A percentile compares a stretch with the other conserved stretches of the same genome.
Evolutionary conservation across 2,329 filamentous ascomycete genomes (phyloP).

Genomic region (Fusarium euwallaceae): DNA sequence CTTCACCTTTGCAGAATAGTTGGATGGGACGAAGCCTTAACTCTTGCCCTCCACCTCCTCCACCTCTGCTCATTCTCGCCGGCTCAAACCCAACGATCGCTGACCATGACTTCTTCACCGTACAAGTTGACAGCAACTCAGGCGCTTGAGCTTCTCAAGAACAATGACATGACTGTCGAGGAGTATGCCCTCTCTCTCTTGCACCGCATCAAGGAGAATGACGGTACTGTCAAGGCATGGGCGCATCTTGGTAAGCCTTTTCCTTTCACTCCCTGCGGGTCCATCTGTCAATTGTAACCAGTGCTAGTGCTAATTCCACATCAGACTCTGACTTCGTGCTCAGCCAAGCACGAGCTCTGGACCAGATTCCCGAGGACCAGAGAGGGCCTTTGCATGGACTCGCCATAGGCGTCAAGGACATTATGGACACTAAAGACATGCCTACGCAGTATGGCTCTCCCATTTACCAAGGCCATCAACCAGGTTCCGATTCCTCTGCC

Average conservation of each 20-base stretch:
- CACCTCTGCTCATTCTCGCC: neutral
- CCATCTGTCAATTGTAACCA: neutral
- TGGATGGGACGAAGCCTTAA: neutral
- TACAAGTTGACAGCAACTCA: neutral
- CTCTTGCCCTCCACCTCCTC: neutral
- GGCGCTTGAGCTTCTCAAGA: neutral
- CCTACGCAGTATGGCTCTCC: conserved; percentile 67
- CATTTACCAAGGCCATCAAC: conserved; percentile 61
- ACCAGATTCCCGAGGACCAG: neutral
- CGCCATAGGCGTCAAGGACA: conserved; percentile 26
- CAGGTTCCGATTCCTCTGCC: conserved; percentile 63
- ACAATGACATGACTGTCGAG: conserved; percentile 36
- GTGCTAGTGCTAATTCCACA: neutral
- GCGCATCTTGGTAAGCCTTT: neutral
- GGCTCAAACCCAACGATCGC: neutral
- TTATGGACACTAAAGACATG: conserved; percentile 50
- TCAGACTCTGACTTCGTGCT: conserved; percentile 7
- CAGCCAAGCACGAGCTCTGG: conserved; percentile 6
- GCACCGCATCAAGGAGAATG: conserved; percentile 18
- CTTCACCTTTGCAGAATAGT: neutral
- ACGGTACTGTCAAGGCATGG: conserved; percentile 13
- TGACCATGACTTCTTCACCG: neutral
- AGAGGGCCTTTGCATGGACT: conserved; percentile 24
- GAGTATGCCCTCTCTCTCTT: conserved; percentile 13
- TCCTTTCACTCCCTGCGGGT: neutral